These are phyloP conservation scores for Atalantia buxifolia DNA, from an alignment of 345 rosid species.

Conservation along the genomic window DNA sequence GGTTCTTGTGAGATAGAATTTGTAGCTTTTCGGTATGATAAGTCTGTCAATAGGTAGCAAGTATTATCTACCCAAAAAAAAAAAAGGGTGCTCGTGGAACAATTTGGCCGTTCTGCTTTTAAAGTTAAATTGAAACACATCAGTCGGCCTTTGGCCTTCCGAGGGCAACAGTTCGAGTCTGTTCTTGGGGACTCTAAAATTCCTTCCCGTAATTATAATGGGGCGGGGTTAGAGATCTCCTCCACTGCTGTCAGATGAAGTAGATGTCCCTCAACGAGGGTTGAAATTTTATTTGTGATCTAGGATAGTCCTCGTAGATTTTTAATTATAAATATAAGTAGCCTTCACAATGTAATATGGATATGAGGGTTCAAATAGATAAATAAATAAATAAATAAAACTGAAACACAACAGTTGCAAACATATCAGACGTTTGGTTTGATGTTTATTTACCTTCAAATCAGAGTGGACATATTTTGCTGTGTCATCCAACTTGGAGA, in stretches of 20 bases:
- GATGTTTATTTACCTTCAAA: slow-evolving; percentile 38
- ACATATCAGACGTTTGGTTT: background rate
- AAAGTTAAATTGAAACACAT: background rate
- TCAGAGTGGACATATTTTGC: slow-evolving; percentile 50
- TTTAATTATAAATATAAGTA: too few relatives aligned
- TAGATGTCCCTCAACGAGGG: too few relatives aligned
- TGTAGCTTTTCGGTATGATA: background rate
- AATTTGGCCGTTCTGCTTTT: background rate
- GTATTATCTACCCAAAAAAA: background rate
- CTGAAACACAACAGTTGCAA: background rate
- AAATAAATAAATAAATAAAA: too few relatives aligned
- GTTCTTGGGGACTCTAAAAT: too few relatives aligned
- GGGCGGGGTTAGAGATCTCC: too few relatives aligned
- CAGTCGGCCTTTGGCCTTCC: background rate
- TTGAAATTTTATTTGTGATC: too few relatives aligned
- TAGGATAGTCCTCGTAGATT: too few relatives aligned
- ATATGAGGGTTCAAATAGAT: too few relatives aligned
- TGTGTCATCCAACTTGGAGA: slow-evolving; percentile 44
- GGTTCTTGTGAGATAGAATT: background rate
- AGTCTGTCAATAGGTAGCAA: background rate
- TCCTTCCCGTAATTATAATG: too few relatives aligned
- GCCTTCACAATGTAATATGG: too few relatives aligned
- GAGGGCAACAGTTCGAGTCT: too few relatives aligned
- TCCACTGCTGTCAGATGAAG: too few relatives aligned
- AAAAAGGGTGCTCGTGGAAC: background rate